Evolutionary conservation across 345 rosid genomes (phyloP), one percentile per base, ranked within the genome.

Genomic region (Eucalyptus caleyi): DNA sequence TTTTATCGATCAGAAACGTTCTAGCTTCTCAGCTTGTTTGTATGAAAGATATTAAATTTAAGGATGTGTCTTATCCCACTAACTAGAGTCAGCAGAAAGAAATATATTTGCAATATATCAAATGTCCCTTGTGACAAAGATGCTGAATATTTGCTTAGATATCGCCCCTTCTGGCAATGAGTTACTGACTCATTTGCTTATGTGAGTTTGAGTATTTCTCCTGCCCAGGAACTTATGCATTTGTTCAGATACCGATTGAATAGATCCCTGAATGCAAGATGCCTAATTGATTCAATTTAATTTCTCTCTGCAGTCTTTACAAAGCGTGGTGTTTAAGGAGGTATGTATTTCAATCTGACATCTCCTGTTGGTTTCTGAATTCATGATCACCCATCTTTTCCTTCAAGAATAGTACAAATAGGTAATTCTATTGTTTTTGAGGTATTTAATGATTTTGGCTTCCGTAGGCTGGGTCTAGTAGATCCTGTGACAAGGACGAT

Each of bases 301-400:
- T 92, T 89, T 89, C 81, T 89, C 86, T 90, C 69, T 93, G 96
- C 98, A 97, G 99, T 97, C 99, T 92, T 92, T 97, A 89, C 99
- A 97, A 92, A 97, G 99, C 89, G 98, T 97, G 90, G 96, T 97
- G 83, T 97, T 97, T 96, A 97, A 97, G 94, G 98, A 95, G 99
- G 99, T 97, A 93, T 54, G 30, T 24, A 86, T 65, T 83, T 89
- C 51, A 85, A 67, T 89, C 77, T 37, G 86, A 30, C 80, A 44
- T 13, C 40, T 37, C 11, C 89, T 42, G 34, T 88, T 50, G 69
- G 56, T 49, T 88, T 88, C 14, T 32, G 26, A n/a, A 50, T 89
- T 65, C 62, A 32, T 49, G n/a, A 26, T 56, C 69, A 67, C 59
- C 72, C 44, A 44, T n/a, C 27, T 62, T 60, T 62, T 65, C 51